Conservation (phyloP, 352 stramenopile genomes). For the Globisporangium camurandrum region DNA sequence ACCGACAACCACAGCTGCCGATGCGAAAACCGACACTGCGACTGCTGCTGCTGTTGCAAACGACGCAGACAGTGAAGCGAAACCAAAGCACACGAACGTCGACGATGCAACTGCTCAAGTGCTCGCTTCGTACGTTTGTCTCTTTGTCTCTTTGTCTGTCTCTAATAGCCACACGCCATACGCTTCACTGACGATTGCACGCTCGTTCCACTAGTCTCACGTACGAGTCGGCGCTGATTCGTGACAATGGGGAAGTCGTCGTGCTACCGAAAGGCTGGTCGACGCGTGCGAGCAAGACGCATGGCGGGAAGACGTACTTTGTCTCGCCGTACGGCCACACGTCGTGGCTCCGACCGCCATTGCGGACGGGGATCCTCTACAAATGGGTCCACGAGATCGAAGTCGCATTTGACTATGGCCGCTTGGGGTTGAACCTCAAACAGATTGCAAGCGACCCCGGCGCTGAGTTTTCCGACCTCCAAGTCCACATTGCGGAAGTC, state of each 20-base stretch:
- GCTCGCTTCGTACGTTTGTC: conserved; percentile 49
- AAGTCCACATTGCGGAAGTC: conserved; percentile 76
- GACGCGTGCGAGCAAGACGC: conserved; percentile 73
- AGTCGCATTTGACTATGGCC: conserved; percentile 71
- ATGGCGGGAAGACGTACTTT: conserved; percentile 81
- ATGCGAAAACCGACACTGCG: conserved; percentile 25
- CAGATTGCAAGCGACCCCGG: conserved; percentile 70
- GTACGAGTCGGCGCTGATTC: conserved; percentile 51
- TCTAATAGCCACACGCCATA: no score
- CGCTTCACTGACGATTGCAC: no score
- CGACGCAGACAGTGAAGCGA: conserved; percentile 25
- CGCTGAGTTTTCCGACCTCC: conserved; percentile 59
- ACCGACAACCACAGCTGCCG: conserved; percentile 10
- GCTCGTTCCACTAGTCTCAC: no score
- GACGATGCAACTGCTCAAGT: conserved; percentile 55
- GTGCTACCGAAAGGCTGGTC: conserved; percentile 75
- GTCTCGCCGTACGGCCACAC: conserved; percentile 79
- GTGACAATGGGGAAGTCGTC: conserved; percentile 66
- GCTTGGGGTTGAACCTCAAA: conserved; percentile 77
- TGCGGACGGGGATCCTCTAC: conserved; percentile 56
- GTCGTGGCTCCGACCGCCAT: conserved; percentile 70
- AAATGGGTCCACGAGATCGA: conserved; percentile 82
- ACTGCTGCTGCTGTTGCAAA: conserved; percentile 26
- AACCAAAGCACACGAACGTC: conserved; percentile 44
- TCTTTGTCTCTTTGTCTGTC: no score